Conservation (phyloP, 2,329 filamentous ascomycete genomes). For the Didymella glomerata region DNA sequence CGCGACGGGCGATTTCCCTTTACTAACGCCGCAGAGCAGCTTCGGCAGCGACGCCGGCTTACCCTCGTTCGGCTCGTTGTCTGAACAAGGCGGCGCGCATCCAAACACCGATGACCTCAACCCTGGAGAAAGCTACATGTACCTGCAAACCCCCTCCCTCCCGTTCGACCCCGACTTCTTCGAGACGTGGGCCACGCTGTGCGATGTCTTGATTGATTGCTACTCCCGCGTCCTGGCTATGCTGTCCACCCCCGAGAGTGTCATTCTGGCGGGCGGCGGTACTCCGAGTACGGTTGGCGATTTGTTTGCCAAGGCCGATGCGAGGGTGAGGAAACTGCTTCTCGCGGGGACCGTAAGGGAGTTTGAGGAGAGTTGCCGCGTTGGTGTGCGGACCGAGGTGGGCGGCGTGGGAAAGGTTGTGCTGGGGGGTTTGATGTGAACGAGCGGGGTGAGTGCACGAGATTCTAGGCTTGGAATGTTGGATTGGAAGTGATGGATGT, state of each 20-base stretch:
- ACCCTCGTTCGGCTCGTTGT: too few relatives aligned
- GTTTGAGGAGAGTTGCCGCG: conserved; percentile 86
- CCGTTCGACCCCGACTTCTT: conserved; percentile 98
- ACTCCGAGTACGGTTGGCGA: conserved; percentile 68
- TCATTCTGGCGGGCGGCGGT: conserved; percentile 36
- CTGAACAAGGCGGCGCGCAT: too few relatives aligned
- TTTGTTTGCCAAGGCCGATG: conserved; percentile 88
- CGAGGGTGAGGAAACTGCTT: conserved; percentile 85
- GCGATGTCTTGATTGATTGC: conserved; percentile 92
- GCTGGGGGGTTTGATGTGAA: conserved; percentile 80
- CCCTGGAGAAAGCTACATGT: conserved; percentile 84
- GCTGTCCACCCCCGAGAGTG: conserved; percentile 71
- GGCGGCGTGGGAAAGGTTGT: conserved; percentile 88
- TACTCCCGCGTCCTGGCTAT: conserved; percentile 82
- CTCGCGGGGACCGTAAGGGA: conserved; percentile 87
- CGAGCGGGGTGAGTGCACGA: too few relatives aligned
- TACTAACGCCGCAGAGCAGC: conserved; percentile 29
- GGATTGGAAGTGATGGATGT: too few relatives aligned
- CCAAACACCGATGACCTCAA: conserved; percentile 39
- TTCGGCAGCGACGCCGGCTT: conserved; percentile 38
- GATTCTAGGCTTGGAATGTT: too few relatives aligned
- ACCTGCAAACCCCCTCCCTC: conserved; percentile 87
- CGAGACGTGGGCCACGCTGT: conserved; percentile 93
- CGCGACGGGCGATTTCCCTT: conserved; percentile 59
- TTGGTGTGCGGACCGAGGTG: conserved; percentile 80